Evolutionary conservation across 225 moss, liverwort and hornwort genomes (phyloP).

Genomic region (Rhytidiadelphus loreus): DNA sequence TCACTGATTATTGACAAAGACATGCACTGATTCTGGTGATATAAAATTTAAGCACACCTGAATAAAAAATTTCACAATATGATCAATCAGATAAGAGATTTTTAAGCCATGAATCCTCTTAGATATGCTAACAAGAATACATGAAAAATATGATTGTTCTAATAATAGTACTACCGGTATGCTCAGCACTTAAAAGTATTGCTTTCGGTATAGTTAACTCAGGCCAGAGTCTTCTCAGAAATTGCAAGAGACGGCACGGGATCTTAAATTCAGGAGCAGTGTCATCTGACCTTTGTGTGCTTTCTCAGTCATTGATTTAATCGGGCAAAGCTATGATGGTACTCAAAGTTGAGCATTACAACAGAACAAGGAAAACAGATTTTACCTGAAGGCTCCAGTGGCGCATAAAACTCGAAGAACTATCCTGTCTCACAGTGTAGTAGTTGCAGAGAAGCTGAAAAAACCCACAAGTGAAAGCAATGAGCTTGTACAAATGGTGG

Average conservation of each 20-base stretch:
- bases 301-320: not conserved
- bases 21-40: not conserved
- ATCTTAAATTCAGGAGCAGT: not conserved
- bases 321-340: not conserved
- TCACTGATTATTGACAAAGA: not conserved
- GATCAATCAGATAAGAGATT: not conserved
- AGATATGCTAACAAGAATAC: not conserved
- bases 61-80: not conserved
- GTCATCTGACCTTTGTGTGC: not conserved
- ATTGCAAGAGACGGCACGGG: not conserved
- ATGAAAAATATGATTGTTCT: not conserved
- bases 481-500: not conserved
- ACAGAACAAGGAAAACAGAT: not conserved
- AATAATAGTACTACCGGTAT: not conserved
- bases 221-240: not conserved
- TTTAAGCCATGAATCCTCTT: not conserved
- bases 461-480: not conserved
- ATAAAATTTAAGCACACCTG: not conserved
- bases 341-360: not conserved
- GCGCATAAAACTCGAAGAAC: conserved; percentile 82
- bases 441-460: conserved; percentile 95
- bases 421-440: conserved; percentile 87
- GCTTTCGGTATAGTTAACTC: not conserved
- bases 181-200: not conserved
- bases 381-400: conserved; percentile 88